Evolutionary conservation across 192 early-diverging fungal species (phyloP).

Genomic region (Gonapodya sp.): DNA sequence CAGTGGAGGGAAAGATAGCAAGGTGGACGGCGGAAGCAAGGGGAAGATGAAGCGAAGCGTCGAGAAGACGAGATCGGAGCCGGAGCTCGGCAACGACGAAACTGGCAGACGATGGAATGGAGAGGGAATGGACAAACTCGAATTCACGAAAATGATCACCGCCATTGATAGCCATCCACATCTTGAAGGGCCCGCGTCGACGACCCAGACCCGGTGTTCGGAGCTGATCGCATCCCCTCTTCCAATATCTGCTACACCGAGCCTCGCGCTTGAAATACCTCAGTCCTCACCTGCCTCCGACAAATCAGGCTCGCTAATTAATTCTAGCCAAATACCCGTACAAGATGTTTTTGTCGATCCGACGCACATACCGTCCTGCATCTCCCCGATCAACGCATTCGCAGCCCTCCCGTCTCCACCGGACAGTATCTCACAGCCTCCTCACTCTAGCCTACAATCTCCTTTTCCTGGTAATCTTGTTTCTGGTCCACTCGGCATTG

Average conservation of each 20-base stretch:
- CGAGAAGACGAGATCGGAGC: neutral
- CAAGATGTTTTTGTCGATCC: too few relatives aligned
- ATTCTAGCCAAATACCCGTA: too few relatives aligned
- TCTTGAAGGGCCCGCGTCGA: neutral
- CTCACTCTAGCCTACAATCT: neutral
- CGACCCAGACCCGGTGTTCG: neutral
- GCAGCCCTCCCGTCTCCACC: neutral
- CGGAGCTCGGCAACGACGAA: neutral
- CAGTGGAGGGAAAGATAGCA: neutral
- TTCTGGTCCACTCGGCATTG: too few relatives aligned
- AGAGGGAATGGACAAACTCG: neutral
- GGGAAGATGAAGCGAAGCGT: neutral
- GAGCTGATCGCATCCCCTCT: too few relatives aligned
- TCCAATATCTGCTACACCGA: neutral
- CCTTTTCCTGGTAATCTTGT: neutral
- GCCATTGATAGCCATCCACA: neutral
- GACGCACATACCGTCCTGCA: neutral
- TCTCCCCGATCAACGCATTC: neutral
- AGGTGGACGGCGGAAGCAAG: neutral
- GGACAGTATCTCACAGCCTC: neutral
- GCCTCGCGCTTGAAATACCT: neutral
- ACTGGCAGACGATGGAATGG: neutral
- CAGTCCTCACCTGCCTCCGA: neutral
- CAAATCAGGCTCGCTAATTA: neutral
- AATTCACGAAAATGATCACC: neutral